Evolutionary conservation across 768 basidiomycete genomes (phyloP), one percentile per base, ranked within the genome.

Genomic region (Lactarius quietus): DNA sequence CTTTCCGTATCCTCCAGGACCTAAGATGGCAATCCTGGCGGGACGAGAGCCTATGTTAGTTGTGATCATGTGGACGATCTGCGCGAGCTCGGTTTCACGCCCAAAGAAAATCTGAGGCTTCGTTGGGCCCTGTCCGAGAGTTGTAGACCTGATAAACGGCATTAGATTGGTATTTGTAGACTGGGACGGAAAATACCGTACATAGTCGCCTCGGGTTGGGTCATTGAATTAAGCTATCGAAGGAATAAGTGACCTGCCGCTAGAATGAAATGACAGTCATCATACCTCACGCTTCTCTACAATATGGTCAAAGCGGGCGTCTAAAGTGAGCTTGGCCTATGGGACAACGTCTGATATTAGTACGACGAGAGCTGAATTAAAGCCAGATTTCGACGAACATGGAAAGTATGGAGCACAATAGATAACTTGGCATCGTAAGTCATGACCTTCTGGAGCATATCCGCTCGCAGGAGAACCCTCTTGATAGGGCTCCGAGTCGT

Each of bases 371-470:
- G 58, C 28, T 1, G 38, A 15, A 5, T 43, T n/a, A 5, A 48
- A 35, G 6, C 20, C 6, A 18, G n/a, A 26, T 7, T 2, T 26
- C 1, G 20, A 56, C 53, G 7, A 6, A 66, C 60, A 5, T 56
- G 35, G 33, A 59, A 61, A 9, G 3, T 38, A 5, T 56, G 39
- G 29, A 66, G 26, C 20, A 57, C 33, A 12, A 41, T 31, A 9
- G 43, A 45, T 8, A 66, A 9, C 53, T 36, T 35, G 38, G 6
- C 35, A 28, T 66, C 60, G 23, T 60, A 61, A 1, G 26, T 28
- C 59, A 15, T 65, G 14, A 65, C 53, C 9, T 35, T 57, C 28
- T 17, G 28, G 2, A 60, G 58, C 38, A 65, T n/a, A 10, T 65
- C 64, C 17, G 20, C 26, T 2, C 53, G 57, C 28, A 41, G 54